Percentiles rank a stretch among this genome's conserved stretches.
phyloP scores from a whole-genome alignment of 768 basidiomycete species.

The Boletus bicolor region DNA sequence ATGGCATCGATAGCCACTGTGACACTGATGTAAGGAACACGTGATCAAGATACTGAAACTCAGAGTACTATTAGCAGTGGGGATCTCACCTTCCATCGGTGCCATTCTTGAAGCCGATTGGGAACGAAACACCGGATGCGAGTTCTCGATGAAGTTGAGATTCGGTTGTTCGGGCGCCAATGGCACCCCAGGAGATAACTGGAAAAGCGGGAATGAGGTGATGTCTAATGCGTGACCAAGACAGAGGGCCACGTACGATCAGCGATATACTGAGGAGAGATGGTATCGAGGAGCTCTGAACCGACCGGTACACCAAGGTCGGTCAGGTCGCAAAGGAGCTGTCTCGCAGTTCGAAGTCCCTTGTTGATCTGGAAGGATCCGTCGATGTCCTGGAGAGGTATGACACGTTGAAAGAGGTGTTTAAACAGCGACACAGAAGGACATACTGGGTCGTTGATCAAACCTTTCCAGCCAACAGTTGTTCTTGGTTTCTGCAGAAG shows the following conservation, averaged over 20 bases:
- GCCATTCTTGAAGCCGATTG: conserved; percentile 99
- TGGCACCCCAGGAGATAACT: conserved; percentile 91
- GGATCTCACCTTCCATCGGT: conserved; percentile 78
- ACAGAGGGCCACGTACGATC: conserved; percentile 49
- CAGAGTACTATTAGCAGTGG: neutral
- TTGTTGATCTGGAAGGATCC: conserved; percentile 96
- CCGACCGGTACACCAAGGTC: conserved; percentile 89
- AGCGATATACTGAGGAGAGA: conserved; percentile 78
- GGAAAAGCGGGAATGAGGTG: neutral
- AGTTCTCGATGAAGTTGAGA: conserved; percentile 96
- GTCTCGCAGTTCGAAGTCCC: conserved; percentile 82
- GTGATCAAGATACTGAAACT: conserved; percentile 2
- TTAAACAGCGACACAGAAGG: neutral
- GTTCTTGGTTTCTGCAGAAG: conserved; percentile 82
- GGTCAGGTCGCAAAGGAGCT: conserved; percentile 90
- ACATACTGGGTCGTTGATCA: conserved; percentile 78
- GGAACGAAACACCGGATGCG: conserved; percentile 94
- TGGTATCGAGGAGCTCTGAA: conserved; percentile 87
- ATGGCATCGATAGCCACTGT: conserved; percentile 95
- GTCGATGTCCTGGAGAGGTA: conserved; percentile 61
- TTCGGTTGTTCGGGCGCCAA: conserved; percentile 96
- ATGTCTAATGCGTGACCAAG: neutral
- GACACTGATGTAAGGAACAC: conserved; percentile 42
- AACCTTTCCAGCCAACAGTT: conserved; percentile 97
- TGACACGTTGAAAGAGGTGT: neutral